phyloP scores from a whole-genome alignment of 2,329 filamentous ascomycete genomes.

The Aspergillus hortae region DNA sequence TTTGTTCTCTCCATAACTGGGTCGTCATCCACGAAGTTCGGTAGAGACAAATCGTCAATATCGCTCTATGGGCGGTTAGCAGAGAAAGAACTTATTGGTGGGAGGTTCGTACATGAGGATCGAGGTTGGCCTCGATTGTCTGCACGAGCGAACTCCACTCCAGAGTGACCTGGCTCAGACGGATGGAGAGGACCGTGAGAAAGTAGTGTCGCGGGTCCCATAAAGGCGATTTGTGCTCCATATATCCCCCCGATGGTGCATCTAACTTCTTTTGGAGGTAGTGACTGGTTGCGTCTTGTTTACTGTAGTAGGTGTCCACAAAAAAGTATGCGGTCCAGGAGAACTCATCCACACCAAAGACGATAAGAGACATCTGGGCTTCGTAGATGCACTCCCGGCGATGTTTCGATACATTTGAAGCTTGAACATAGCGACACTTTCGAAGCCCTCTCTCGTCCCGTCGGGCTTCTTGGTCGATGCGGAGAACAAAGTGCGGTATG shows the following conservation, averaged over 20 bases:
- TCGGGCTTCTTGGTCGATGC: background rate
- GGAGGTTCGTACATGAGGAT: background rate
- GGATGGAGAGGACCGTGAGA: background rate
- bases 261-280: background rate
- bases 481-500: background rate
- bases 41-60: background rate
- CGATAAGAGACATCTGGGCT: background rate
- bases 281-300: background rate
- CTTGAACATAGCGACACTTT: background rate
- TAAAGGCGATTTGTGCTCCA: background rate
- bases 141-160: slow-evolving; percentile 2
- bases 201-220: slow-evolving; percentile 6
- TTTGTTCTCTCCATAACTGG: background rate
- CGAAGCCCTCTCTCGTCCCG: background rate
- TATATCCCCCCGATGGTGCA: background rate
- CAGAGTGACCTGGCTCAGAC: slow-evolving; percentile 2
- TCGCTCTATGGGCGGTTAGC: background rate
- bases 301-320: background rate
- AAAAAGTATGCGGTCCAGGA: background rate
- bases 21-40: background rate
- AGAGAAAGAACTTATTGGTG: background rate
- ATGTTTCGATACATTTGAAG: background rate
- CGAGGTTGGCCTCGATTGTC: background rate
- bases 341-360: background rate
- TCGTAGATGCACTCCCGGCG: background rate